phyloP scores from a whole-genome alignment of 495 filamentous ascomycete species.

The Xylaria scruposa region DNA sequence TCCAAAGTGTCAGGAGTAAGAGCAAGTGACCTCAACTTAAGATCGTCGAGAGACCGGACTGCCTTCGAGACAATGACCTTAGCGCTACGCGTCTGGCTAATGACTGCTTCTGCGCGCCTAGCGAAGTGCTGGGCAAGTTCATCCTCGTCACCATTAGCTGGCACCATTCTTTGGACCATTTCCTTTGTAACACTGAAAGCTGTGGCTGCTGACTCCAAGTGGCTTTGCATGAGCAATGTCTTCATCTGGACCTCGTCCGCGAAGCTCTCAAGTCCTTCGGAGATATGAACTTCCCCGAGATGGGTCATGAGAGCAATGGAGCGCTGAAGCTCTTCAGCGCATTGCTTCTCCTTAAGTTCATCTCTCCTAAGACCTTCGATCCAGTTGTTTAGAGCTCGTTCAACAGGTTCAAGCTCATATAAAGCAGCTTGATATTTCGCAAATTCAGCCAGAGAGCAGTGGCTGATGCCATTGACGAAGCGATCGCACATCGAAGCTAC shows the following conservation, averaged over 20 bases:
- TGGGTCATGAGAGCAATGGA: slow-evolving; percentile 87
- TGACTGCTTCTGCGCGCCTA: slow-evolving; percentile 73
- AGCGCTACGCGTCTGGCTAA: slow-evolving; percentile 76
- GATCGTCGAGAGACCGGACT: slow-evolving; percentile 75
- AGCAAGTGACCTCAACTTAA: slow-evolving; percentile 77
- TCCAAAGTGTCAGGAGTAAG: slow-evolving; percentile 64
- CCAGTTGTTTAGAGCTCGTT: slow-evolving; percentile 87
- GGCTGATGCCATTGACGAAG: slow-evolving; percentile 77
- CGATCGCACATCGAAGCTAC: slow-evolving; percentile 81
- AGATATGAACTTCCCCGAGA: slow-evolving; percentile 80
- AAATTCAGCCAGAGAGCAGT: slow-evolving; percentile 80
- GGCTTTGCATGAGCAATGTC: slow-evolving; percentile 74
- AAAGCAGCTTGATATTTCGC: slow-evolving; percentile 73
- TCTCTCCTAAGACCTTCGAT: slow-evolving; percentile 83
- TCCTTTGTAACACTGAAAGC: slow-evolving; percentile 67
- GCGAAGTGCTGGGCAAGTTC: slow-evolving; percentile 71
- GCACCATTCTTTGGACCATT: slow-evolving; percentile 69
- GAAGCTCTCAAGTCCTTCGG: slow-evolving; percentile 73
- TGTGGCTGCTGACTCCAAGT: slow-evolving; percentile 78
- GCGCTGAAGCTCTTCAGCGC: slow-evolving; percentile 78
- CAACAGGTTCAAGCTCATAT: slow-evolving; percentile 92
- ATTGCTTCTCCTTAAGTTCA: slow-evolving; percentile 84
- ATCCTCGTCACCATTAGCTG: slow-evolving; percentile 59
- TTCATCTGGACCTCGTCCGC: slow-evolving; percentile 80
- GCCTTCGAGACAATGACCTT: slow-evolving; percentile 88